Evolutionary conservation across 2,329 filamentous ascomycete species (phyloP), one percentile per base, ranked within the genome.

Genomic region (Exophiala oligosperma): DNA sequence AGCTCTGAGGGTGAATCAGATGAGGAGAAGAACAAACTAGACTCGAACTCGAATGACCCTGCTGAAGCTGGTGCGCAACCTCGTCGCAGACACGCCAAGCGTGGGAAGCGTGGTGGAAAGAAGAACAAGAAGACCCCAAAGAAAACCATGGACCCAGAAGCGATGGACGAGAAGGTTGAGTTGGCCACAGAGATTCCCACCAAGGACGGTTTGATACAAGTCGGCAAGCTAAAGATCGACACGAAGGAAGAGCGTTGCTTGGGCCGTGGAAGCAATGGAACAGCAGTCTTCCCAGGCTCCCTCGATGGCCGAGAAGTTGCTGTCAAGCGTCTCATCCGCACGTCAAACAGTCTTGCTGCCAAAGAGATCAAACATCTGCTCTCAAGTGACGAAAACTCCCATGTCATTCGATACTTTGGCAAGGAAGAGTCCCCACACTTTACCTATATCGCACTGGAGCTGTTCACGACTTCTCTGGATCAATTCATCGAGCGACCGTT

Each of bases 381-480:
- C 60, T 92, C 97, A 72, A 97, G 92, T 69, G 94, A 99, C 66
- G 90, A 97, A 68, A 94, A 99, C 69, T 88, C 89, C 11, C 97
- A 99, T 72, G 93, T 99, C 43, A 96, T 99, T 64, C 91, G 93
- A 40, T 99, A 99, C 71, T 97, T 91, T 69, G 92, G 92, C 49
- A 92, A 96, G 68, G 90, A 96, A 68, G 87, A 90, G 67, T 91
- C 91, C 9, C 85, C 90, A 37, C 90, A 90, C 17, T 99, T 99
- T 73, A 81, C 97, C 38, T 99, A 99, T 73, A 99, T 99, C 68
- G 94, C 93, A 0, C 78, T 99, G 23, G 94, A 99, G 74, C 84
- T 96, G 4, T 99, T 94, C 69, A 91, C 93, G 40, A 93, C 93
- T 2, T 97, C 93, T 38, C 79, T 99, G 26, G 93, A 92, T 57